Base-by-base conservation (phyloP, 2,329 filamentous ascomycete species). In the Fusarium tricinctum region DNA sequence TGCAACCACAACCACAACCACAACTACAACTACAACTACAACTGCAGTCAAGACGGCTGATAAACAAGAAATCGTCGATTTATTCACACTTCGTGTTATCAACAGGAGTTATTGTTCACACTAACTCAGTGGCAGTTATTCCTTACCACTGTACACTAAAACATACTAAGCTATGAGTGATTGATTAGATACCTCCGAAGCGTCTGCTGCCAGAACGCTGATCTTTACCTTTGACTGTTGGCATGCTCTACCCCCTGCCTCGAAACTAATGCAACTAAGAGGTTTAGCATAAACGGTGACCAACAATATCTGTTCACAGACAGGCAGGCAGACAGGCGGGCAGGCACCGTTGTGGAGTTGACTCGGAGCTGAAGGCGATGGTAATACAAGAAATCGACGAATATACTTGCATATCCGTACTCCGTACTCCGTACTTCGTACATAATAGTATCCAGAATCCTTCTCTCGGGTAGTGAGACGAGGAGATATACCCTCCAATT, bases 151-250 rank as follows among this genome's bases (percentile, higher is more conserved):
- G 15, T 15, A n/a, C 17, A n/a, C 33, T 35, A 17, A 22, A 30
- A 46, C 28, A 22, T 20, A 30, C 28, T 30, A 30, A 30, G 28
- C 20, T 17, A 39, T 42, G 52, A 32, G 46, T 53, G 65, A 64
- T 68, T 55, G 53, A 68, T 68, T 68, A 59, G 65, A 68, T 63
- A 42, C 30, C n/a, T 28, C n/a, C 17, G 17, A 40, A 14, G 20
- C 33, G 45, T 58, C 45, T 43, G 23, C 55, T 52, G 40, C 26
- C 32, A 45, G 26, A 30, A 30, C 54, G 47, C 26, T 55, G 35
- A 62, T 62, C 35, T 48, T 35, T 46, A n/a, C n/a, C 33, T 35
- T 38, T 42, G n/a, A 39, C 33, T 30, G 10, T 30, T 12, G 9
- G 10, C 12, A 38, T 44, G 13, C 23, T 26, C 43, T n/a, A 32